Evolutionary conservation across 768 basidiomycete genomes (phyloP).

Genomic region (Xerocomus brunneocitrinus): DNA sequence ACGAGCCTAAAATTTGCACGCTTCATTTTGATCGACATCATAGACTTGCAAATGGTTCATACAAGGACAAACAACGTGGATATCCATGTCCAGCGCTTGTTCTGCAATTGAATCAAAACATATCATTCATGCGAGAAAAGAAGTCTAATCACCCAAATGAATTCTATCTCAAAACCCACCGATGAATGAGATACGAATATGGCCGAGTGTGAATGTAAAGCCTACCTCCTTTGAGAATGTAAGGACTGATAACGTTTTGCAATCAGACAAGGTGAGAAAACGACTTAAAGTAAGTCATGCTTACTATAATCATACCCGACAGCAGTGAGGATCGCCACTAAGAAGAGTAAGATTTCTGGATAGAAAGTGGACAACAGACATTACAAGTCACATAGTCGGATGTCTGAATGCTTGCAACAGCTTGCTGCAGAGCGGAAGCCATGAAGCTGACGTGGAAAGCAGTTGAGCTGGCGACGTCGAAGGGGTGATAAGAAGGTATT

Average conservation of each 20-base stretch:
- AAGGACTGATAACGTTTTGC: neutral
- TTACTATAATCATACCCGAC: constrained; percentile 1
- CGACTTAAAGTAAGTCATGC: neutral
- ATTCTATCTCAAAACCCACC: neutral
- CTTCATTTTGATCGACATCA: neutral
- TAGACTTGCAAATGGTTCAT: neutral
- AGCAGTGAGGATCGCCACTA: neutral
- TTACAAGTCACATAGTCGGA: neutral
- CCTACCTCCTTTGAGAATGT: neutral
- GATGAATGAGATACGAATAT: neutral
- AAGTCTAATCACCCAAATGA: neutral
- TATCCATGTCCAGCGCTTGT: neutral
- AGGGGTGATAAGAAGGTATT: no score
- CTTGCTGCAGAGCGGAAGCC: neutral
- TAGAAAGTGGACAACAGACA: neutral
- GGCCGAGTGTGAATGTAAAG: neutral
- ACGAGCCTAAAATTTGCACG: neutral
- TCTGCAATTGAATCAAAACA: neutral
- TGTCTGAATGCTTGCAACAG: neutral
- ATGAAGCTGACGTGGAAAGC: neutral
- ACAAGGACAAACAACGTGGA: constrained; percentile 2
- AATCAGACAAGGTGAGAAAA: neutral
- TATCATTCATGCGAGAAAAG: neutral
- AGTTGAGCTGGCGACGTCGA: neutral
- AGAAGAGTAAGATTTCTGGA: neutral